Conservation (phyloP, 2,329 filamentous ascomycete genomes). For the Exophiala mesophila region DNA sequence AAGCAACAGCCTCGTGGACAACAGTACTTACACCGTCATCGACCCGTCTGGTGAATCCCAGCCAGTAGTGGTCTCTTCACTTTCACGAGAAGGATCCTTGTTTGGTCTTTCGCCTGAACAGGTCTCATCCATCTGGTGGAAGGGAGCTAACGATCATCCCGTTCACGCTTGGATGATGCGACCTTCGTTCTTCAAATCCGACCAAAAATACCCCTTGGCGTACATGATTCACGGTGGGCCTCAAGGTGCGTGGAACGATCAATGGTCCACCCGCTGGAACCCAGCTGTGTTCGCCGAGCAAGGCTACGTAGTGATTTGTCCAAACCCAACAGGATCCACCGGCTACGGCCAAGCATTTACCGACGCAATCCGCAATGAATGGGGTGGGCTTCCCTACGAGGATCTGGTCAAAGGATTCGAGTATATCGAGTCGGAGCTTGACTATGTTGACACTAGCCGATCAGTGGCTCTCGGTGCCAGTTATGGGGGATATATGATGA, state of each 20-base stretch:
- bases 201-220: constrained; percentile 49
- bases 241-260: constrained; percentile 48
- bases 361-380: constrained; percentile 48
- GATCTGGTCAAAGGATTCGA: constrained; percentile 53
- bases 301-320: constrained; percentile 56
- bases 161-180: constrained; percentile 46
- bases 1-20: constrained; percentile 42
- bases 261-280: constrained; percentile 53
- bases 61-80: constrained; percentile 36
- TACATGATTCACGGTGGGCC: constrained; percentile 54
- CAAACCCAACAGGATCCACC: constrained; percentile 55
- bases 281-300: constrained; percentile 55
- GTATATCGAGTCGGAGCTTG: constrained; percentile 46
- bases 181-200: constrained; percentile 42
- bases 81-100: constrained; percentile 32
- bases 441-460: constrained; percentile 50
- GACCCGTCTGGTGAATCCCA: constrained; percentile 32
- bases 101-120: constrained; percentile 41
- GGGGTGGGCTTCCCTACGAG: constrained; percentile 52
- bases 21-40: constrained; percentile 40
- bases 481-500: constrained; percentile 59
- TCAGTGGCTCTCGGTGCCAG: constrained; percentile 51
- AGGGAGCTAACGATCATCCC: constrained; percentile 40
- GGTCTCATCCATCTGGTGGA: constrained; percentile 44
- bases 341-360: constrained; percentile 54